Conservation (phyloP, 164 flowering plant species). For the Stephania japonica region DNA sequence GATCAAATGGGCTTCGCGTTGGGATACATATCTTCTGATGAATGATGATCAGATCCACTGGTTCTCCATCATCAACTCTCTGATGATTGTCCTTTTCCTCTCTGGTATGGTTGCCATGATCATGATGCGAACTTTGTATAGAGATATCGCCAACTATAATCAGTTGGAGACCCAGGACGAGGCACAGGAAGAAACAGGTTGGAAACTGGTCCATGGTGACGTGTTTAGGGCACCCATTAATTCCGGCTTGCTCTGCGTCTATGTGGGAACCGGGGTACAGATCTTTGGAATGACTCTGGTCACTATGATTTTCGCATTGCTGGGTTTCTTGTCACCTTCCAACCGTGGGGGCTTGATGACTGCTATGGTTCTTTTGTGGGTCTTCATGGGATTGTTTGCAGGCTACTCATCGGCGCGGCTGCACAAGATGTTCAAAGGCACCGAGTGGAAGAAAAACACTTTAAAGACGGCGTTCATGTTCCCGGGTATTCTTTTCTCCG, state of each 20-base stretch:
- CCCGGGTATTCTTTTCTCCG: constrained; percentile 11
- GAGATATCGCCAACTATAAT: constrained; percentile 42
- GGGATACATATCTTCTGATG: constrained; percentile 23
- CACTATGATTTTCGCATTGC: constrained; percentile 44
- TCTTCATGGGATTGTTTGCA: constrained; percentile 15
- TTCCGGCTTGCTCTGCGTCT: constrained; percentile 38
- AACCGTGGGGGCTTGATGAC: constrained; percentile 15
- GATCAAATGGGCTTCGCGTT: constrained; percentile 50
- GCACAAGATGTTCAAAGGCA: constrained; percentile 17
- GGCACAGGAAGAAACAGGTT: constrained; percentile 23
- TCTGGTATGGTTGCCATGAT: constrained; percentile 53
- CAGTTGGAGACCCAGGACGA: constrained; percentile 48
- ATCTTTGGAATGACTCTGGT: constrained; percentile 45
- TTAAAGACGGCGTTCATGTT: constrained; percentile 15
- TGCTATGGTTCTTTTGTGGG: constrained; percentile 18
- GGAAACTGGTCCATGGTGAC: constrained; percentile 16
- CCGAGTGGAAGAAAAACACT: constrained; percentile 17
- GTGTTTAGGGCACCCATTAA: constrained; percentile 22
- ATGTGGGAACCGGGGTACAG: constrained; percentile 46
- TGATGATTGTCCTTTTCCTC: constrained; percentile 48
- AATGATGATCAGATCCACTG: constrained; percentile 16
- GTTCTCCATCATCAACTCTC: constrained; percentile 32
- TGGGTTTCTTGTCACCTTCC: constrained; percentile 35
- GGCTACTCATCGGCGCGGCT: constrained; percentile 16
- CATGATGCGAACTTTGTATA: constrained; percentile 49